Conservation (phyloP, 768 basidiomycete genomes). For the Suillus discolor region DNA sequence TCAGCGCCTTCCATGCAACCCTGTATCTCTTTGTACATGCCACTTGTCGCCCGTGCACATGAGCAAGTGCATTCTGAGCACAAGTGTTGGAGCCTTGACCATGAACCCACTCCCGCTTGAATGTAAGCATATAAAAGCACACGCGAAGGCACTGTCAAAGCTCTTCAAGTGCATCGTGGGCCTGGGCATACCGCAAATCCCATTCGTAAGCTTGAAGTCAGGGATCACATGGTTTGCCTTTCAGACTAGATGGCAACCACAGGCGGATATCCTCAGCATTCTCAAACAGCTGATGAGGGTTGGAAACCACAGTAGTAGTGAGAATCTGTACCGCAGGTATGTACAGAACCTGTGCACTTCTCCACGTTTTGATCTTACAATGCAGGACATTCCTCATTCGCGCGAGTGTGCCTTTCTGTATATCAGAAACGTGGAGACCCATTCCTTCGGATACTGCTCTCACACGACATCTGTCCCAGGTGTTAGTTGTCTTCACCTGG, state of each 20-base stretch:
- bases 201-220: neutral
- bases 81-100: slow-evolving; percentile 14
- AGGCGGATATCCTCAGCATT: slow-evolving; percentile 7
- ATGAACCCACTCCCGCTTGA: slow-evolving; percentile 7
- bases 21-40: neutral
- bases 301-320: neutral
- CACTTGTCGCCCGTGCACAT: neutral
- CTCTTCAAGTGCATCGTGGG: slow-evolving; percentile 10
- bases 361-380: neutral
- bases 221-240: neutral
- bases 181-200: slow-evolving; percentile 14
- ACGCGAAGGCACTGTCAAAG: slow-evolving; percentile 12
- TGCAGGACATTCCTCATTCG: neutral
- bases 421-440: slow-evolving; percentile 1
- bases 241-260: slow-evolving; percentile 10
- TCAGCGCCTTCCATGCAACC: neutral
- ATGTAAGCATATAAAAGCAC: slow-evolving; percentile 1
- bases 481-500: neutral
- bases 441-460: neutral
- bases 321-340: neutral
- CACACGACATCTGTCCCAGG: neutral
- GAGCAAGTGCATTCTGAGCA: slow-evolving; percentile 3
- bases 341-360: neutral
- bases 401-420: neutral
- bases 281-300: neutral